Evolutionary conservation across 2,329 filamentous ascomycete species (phyloP).

Genomic region (Pseudogymnoascus sp.): DNA sequence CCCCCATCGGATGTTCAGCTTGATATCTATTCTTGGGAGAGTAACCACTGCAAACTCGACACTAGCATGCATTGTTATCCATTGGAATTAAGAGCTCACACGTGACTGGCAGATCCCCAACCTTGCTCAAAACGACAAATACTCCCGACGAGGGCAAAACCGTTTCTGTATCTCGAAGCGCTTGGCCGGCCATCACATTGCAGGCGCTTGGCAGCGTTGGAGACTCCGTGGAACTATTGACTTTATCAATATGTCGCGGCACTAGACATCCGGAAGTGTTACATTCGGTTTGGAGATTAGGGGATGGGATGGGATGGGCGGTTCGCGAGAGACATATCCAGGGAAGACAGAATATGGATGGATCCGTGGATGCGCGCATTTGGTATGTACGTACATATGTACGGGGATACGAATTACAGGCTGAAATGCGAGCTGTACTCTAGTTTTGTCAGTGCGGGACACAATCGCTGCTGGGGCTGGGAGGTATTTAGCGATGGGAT

Average conservation of each 20-base stretch:
- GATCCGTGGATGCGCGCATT: not conserved
- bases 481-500: not conserved
- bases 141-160: not conserved
- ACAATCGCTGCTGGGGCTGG: not conserved
- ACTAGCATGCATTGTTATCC: not conserved
- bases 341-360: not conserved
- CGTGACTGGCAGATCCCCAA: not conserved
- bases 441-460: not conserved
- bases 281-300: conserved; percentile 3
- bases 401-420: not conserved
- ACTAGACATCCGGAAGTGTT: not conserved
- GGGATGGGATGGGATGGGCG: conserved; percentile 1
- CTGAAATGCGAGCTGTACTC: not conserved
- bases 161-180: conserved; percentile 3
- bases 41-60: not conserved
- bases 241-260: conserved; percentile 3
- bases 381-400: not conserved
- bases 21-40: not conserved
- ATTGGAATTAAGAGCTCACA: not conserved
- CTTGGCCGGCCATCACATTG: not conserved
- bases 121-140: not conserved
- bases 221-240: not conserved
- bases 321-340: not conserved
- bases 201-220: not conserved
- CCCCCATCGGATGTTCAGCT: not conserved